phyloP scores from a whole-genome alignment of 306 rosid genomes.

The Gastrolobium bilobum region DNA sequence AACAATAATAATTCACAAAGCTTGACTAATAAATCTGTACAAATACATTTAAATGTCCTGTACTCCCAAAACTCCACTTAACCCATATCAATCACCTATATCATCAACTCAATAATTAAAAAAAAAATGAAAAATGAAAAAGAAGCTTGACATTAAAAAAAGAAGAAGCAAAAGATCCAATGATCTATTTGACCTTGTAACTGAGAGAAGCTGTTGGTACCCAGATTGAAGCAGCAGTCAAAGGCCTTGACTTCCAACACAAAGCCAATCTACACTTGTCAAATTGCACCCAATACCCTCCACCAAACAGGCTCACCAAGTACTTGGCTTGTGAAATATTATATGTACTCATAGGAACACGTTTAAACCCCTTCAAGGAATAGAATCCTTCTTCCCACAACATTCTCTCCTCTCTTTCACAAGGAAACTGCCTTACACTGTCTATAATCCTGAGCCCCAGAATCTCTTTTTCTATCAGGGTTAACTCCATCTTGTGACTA shows the following conservation, averaged over 20 bases:
- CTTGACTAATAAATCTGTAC: slow-evolving; percentile 28
- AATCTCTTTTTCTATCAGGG: slow-evolving; percentile 64
- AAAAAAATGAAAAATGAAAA: slow-evolving; percentile 1
- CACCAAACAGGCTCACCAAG: slow-evolving; percentile 67
- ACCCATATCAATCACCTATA: slow-evolving; percentile 19
- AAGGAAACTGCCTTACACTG: slow-evolving; percentile 66
- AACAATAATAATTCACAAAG: slow-evolving; percentile 4
- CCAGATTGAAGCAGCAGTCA: slow-evolving; percentile 71
- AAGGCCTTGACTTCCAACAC: slow-evolving; percentile 78
- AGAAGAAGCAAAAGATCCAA: not conserved
- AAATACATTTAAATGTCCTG: slow-evolving; percentile 28
- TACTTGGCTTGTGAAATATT: slow-evolving; percentile 75
- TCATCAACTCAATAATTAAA: slow-evolving; percentile 19
- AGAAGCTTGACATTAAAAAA: not conserved
- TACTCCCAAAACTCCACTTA: slow-evolving; percentile 15
- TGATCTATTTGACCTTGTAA: slow-evolving; percentile 41
- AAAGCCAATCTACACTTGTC: slow-evolving; percentile 57
- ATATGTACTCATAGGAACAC: slow-evolving; percentile 57
- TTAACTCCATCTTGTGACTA: slow-evolving; percentile 50
- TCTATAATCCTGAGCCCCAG: slow-evolving; percentile 65
- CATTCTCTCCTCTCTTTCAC: slow-evolving; percentile 52
- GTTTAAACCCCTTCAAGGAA: slow-evolving; percentile 57
- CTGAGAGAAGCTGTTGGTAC: slow-evolving; percentile 48
- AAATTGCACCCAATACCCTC: slow-evolving; percentile 71
- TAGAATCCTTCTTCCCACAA: slow-evolving; percentile 57